Evolutionary conservation across 164 flowering plant species (phyloP).

Genomic region (Liquidambar formosana): DNA sequence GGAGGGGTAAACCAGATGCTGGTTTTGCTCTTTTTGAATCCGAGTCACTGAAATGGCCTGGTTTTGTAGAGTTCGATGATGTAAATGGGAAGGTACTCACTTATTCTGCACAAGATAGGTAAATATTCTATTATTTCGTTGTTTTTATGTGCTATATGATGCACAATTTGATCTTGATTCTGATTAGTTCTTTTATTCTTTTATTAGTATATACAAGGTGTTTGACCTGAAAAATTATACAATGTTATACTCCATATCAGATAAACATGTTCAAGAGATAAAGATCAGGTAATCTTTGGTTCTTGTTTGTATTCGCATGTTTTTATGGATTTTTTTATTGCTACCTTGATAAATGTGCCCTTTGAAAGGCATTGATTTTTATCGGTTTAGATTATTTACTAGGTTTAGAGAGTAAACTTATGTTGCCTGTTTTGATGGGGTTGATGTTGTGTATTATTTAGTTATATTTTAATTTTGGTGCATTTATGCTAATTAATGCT

Average conservation of each 20-base stretch:
- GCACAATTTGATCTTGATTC: not conserved
- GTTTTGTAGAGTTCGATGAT: slow-evolving; percentile 99
- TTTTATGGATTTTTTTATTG: too few species aligned
- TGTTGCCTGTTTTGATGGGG: too few species aligned
- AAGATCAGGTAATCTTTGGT: slow-evolving; percentile 73
- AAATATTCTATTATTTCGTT: not conserved
- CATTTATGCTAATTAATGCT: too few species aligned
- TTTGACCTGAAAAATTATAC: slow-evolving; percentile 92
- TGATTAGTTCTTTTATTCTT: slow-evolving; percentile 11
- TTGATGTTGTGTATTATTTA: too few species aligned
- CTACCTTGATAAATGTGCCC: too few species aligned
- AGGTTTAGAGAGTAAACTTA: too few species aligned
- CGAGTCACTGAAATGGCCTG: slow-evolving; percentile 96
- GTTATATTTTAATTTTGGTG: too few species aligned
- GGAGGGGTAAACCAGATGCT: slow-evolving; percentile 83
- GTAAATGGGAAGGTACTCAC: slow-evolving; percentile 97
- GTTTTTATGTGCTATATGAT: not conserved
- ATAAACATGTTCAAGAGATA: slow-evolving; percentile 90
- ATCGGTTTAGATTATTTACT: too few species aligned
- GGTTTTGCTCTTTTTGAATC: slow-evolving; percentile 97
- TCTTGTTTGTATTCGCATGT: too few species aligned
- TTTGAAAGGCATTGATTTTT: too few species aligned
- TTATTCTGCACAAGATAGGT: slow-evolving; percentile 92
- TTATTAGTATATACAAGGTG: slow-evolving; percentile 79
- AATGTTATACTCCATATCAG: slow-evolving; percentile 90